These are phyloP conservation scores for Polymyxa betae DNA, from an alignment of 208 protist genomes.

Conservation along the genomic window DNA sequence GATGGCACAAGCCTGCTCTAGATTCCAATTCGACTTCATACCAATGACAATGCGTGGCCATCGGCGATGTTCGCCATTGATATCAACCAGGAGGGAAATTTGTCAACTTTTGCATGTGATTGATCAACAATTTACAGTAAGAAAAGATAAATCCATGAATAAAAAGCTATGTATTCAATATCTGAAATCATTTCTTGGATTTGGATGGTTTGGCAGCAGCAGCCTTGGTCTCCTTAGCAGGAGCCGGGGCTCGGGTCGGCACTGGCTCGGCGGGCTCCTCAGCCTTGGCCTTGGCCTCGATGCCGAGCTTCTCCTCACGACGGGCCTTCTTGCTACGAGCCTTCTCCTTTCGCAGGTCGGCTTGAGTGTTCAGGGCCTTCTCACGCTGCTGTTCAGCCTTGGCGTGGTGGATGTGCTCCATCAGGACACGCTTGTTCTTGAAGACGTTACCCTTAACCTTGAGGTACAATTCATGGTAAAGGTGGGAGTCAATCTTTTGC, in stretches of 20 bases:
- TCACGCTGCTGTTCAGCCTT: constrained; percentile 93
- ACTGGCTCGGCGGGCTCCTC: not conserved
- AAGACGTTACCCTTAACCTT: constrained; percentile 98
- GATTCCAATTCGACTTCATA: no score
- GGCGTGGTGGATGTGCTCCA: constrained; percentile 86
- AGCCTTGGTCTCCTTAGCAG: not conserved
- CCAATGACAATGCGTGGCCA: no score
- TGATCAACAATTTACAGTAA: no score
- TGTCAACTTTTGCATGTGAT: no score
- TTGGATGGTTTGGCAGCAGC: not conserved
- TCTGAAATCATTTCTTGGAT: no score
- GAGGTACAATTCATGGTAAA: constrained; percentile 93
- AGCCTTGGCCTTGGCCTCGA: not conserved
- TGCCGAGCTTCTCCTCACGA: not conserved
- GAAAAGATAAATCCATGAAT: no score
- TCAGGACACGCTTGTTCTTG: constrained; percentile 98
- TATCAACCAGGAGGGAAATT: no score
- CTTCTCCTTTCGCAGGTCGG: constrained; percentile 79
- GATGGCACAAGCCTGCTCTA: constrained; percentile 20
- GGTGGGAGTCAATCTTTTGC: constrained; percentile 87
- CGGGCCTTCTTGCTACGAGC: constrained; percentile 46
- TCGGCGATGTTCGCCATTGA: no score
- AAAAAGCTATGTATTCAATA: no score
- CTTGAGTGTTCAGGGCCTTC: constrained; percentile 84
- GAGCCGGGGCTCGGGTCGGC: not conserved